Percentiles rank a stretch among this genome's conserved stretches.
These are phyloP conservation scores for Aspergillus conjunctus DNA, from an alignment of 495 filamentous ascomycete species.

Conservation along the genomic window DNA sequence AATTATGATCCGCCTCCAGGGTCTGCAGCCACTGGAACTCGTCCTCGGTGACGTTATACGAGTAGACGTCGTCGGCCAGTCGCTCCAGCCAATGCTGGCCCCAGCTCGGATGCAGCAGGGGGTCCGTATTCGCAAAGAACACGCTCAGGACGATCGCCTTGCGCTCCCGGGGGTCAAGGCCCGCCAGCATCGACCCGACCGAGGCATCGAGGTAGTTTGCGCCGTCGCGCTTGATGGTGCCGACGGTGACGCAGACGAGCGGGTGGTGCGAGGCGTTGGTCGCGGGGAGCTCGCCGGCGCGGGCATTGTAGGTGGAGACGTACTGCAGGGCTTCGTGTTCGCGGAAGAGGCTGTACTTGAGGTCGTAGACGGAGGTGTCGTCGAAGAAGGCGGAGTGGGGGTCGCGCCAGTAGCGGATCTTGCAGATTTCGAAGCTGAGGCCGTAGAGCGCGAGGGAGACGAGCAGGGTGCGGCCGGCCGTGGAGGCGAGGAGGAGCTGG, in stretches of 20 bases:
- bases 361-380: conserved; percentile 39
- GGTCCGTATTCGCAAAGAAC: conserved; percentile 55
- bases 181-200: conserved; percentile 53
- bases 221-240: conserved; percentile 31
- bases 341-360: conserved; percentile 40
- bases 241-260: conserved; percentile 34
- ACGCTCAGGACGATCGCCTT: conserved; percentile 47
- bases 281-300: conserved; percentile 13
- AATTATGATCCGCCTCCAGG: conserved; percentile 28
- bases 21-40: conserved; percentile 23
- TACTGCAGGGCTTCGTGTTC: conserved; percentile 39
- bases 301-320: conserved; percentile 30
- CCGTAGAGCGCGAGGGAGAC: conserved; percentile 30
- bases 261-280: conserved; percentile 15
- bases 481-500: neutral
- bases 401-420: conserved; percentile 38
- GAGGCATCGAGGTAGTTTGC: conserved; percentile 50
- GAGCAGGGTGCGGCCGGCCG: conserved; percentile 19
- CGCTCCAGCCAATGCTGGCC: conserved; percentile 50
- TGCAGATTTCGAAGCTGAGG: conserved; percentile 30
- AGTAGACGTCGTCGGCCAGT: conserved; percentile 32
- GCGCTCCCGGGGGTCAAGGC: conserved; percentile 48
- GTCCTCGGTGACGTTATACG: conserved; percentile 26
- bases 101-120: conserved; percentile 49
- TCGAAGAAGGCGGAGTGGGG: conserved; percentile 49